Evolutionary conservation across 768 basidiomycete genomes (phyloP).

Genomic region (Inosperma sp.): DNA sequence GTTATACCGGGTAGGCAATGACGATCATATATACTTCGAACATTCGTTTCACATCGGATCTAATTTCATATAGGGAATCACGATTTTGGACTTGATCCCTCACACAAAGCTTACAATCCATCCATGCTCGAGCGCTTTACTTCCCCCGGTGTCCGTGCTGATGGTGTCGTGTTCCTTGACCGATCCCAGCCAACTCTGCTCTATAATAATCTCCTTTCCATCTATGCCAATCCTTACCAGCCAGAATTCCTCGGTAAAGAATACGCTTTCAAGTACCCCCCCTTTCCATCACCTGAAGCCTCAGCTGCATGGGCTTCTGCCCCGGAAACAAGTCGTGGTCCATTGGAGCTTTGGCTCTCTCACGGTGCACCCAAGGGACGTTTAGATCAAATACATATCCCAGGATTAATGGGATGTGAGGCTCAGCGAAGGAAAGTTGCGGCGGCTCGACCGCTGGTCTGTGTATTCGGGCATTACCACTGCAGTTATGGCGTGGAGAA

Average conservation of each 20-base stretch:
- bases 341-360: constrained; percentile 3
- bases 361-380: constrained; percentile 6
- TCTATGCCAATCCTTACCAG: constrained; percentile 6
- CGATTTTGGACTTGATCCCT: constrained; percentile 1
- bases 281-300: constrained; percentile 2
- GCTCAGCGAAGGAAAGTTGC: constrained; percentile 5
- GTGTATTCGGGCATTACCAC: constrained; percentile 4
- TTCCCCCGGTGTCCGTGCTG: background rate
- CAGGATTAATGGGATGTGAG: constrained; percentile 4
- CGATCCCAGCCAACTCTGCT: constrained; percentile 2
- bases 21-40: background rate
- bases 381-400: constrained; percentile 2
- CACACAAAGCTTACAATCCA: constrained; percentile 2
- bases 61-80: background rate
- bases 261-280: constrained; percentile 3
- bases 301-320: constrained; percentile 3
- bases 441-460: constrained; percentile 1
- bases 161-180: constrained; percentile 7
- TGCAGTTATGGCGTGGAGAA: constrained; percentile 7
- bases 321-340: background rate
- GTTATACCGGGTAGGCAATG: background rate
- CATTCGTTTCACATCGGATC: background rate
- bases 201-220: background rate
- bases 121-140: background rate
- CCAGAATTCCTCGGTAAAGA: background rate